A percentile compares a stretch with the other conserved stretches of the same genome.
Evolutionary conservation across 768 basidiomycete genomes (phyloP).

Genomic region (Calvatia gigantea): DNA sequence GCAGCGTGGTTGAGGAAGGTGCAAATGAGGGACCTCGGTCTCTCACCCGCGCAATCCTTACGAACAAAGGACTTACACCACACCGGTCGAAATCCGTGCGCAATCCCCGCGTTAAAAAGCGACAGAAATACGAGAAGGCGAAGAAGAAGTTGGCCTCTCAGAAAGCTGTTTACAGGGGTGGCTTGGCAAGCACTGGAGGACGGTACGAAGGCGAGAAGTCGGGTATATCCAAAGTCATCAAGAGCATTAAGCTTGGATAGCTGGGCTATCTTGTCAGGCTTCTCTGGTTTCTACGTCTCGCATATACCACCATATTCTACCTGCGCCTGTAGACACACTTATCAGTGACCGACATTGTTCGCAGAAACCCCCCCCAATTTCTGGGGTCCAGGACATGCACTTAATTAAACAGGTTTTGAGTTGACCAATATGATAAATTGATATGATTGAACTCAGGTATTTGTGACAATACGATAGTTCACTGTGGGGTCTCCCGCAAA

Average conservation of each 20-base stretch:
- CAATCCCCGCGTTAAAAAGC: slow-evolving; percentile 98
- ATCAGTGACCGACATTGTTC: too few species aligned
- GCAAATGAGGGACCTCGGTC: slow-evolving; percentile 71
- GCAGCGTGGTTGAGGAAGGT: slow-evolving; percentile 21
- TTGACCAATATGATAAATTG: too few species aligned
- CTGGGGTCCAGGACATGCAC: too few species aligned
- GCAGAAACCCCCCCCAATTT: too few species aligned
- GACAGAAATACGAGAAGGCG: slow-evolving; percentile 89
- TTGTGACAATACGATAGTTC: too few species aligned
- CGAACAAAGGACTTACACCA: slow-evolving; percentile 94
- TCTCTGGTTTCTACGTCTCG: too few species aligned
- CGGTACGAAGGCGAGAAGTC: slow-evolving; percentile 89
- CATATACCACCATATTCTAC: too few species aligned
- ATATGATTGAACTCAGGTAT: too few species aligned
- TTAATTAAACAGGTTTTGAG: too few species aligned
- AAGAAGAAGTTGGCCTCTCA: slow-evolving; percentile 89
- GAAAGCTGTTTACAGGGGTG: slow-evolving; percentile 91
- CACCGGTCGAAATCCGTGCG: slow-evolving; percentile 84
- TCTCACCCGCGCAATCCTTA: slow-evolving; percentile 86
- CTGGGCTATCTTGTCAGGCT: too few species aligned
- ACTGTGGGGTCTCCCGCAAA: too few species aligned
- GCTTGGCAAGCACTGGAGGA: slow-evolving; percentile 62
- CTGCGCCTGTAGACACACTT: too few species aligned
- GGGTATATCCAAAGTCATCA: slow-evolving; percentile 89
- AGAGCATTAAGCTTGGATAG: slow-evolving; percentile 73